phyloP scores from a whole-genome alignment of 352 stramenopile species.

The Halophytophthora polymorphica region DNA sequence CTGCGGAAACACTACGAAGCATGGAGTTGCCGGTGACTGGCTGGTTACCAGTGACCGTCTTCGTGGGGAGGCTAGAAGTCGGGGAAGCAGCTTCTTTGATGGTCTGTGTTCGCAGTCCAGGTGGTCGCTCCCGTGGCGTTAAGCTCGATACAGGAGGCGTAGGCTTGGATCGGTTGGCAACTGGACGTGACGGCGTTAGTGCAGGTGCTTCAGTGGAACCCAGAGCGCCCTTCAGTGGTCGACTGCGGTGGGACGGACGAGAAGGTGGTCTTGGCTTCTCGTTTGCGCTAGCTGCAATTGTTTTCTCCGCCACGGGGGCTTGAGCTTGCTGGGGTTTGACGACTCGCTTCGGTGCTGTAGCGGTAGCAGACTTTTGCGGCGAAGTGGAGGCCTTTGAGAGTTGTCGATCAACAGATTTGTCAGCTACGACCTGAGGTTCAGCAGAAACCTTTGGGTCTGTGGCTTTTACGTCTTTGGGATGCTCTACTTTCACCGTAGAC shows the following conservation, averaged over 20 bases:
- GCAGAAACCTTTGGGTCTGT: no score
- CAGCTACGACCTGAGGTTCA: no score
- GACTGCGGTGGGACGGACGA: slow-evolving; percentile 1
- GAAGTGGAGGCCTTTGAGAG: no score
- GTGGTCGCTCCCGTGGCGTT: neutral
- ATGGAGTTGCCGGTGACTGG: no score
- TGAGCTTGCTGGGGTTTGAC: neutral
- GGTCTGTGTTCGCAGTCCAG: slow-evolving; percentile 1
- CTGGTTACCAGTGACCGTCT: neutral
- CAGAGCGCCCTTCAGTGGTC: neutral
- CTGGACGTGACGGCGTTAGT: slow-evolving; percentile 12
- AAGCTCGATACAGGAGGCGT: neutral
- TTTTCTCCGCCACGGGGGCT: neutral
- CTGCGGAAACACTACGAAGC: neutral
- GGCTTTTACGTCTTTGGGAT: no score
- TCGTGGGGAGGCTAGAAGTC: neutral
- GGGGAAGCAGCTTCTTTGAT: slow-evolving; percentile 1
- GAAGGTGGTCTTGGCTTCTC: neutral
- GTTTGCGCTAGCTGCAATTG: neutral
- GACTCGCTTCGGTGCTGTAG: neutral
- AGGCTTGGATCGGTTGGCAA: slow-evolving; percentile 3
- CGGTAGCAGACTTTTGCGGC: no score
- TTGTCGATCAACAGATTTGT: no score
- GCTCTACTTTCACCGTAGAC: no score
- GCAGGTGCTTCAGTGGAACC: slow-evolving; percentile 2